Evolutionary conservation across 1,139 yeast genomes (phyloP), one percentile per base, ranked within the genome.

Genomic region (Hansenula lynferdii): DNA sequence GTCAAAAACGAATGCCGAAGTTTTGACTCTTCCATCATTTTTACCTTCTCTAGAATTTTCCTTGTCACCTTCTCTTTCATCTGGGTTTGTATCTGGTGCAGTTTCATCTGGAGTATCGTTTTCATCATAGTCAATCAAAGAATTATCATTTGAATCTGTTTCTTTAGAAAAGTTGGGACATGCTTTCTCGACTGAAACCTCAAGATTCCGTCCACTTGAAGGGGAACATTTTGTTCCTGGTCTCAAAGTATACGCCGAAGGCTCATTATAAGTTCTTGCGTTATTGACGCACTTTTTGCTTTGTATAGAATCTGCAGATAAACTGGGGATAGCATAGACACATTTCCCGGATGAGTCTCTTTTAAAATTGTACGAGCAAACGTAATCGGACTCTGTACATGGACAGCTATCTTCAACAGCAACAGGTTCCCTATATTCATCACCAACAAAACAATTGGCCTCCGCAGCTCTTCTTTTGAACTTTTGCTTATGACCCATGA

Each of bases 401-500:
- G 68, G 64, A 60, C 96, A 89, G 8, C 75, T 62, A 39, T 77
- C 83, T 42, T 75, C 79, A 23, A 61, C 56, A 4, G 75, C 69
- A 35, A 68, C 62, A n/a, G 82, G 67, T 50, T 85, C 90, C 28
- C 73, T 72, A 54, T 70, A 82, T 14, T 74, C 60, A 36, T 71
- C 70, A 35, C 75, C 77, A 17, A 84, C 81, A 53, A 77, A 75
- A 64, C 96, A 89, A 46, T 77, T 56, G 0, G 90, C 75, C 36
- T 70, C 75, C 31, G 68, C 69, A 51, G 80, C 81, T 63, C 95
- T 78, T 60, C 96, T 73, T 42, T 52, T 62, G 54, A 79, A 82
- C 45, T 67, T 75, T 54, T 83, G 87, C 49, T 69, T 75, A 44
- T 77, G 85, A 12, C 97, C 96, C 64, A 75, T 70, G 21, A 85